Base-by-base conservation (phyloP, 768 basidiomycete genomes). In the Mycena indigotica region DNA sequence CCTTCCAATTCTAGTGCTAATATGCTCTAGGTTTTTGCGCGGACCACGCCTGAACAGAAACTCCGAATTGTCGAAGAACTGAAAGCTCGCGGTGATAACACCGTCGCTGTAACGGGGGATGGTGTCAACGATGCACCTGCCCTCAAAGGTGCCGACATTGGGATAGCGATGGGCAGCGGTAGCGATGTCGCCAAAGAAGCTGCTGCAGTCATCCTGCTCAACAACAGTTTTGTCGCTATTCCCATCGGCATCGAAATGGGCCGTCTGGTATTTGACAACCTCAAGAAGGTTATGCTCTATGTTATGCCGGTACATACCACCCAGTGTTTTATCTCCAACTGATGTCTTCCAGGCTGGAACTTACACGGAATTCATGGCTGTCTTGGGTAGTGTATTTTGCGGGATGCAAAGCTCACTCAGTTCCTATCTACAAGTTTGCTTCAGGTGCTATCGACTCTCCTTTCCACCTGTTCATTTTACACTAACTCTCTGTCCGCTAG, bases 161-260 rank as follows among this genome's bases (percentile, higher is more conserved):
- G 85, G 50, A 77, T 85, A 10, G 79, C 81, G 3, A 79, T 82
- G 72, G 81, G 77, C 16, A 69, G 72, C n/a, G 79, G 79, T 28
- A 75, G 73, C 26, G 78, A 81, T 62, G 77, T 81, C 3, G 79
- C 80, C 8, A 82, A 87, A 62, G 81, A 83, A 57, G 83, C 84
- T 8, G 78, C 76, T 64, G 72, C 71, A 26, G 72, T 84, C 50
- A 80, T 85, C 17, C 71, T 86, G 44, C 76, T 83, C 48, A 81
- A 85, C 65, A 82, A 84, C 56, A 80, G 84, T 69, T 83, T 86
- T 60, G 73, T 80, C 4, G 83, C 83, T 8, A 85, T 87, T 61
- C 78, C 78, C 3, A 75, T 79, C 53, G 85, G 82, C 1, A 82
- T 86, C 57, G 76, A 83, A 62, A 79, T 84, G 68, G 85, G 85